Percentiles rank a stretch among this genome's conserved stretches.
phyloP scores from a whole-genome alignment of 2,329 filamentous ascomycete genomes.

The Fusarium napiforme region DNA sequence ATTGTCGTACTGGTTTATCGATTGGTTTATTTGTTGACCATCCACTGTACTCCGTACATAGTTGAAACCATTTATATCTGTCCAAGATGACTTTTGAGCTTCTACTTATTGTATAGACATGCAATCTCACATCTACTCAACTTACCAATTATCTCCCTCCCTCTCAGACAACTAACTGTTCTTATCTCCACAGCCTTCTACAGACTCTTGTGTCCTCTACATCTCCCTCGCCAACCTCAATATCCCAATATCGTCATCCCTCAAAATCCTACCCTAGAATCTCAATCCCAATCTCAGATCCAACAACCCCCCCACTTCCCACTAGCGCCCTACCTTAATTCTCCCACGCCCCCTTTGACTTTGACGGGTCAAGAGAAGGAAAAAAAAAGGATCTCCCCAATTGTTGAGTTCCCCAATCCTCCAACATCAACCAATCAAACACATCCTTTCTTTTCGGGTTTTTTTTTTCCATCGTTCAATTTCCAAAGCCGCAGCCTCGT shows the following conservation, averaged over 20 bases:
- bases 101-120: not conserved
- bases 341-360: constrained; percentile 20
- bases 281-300: constrained; percentile 8
- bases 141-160: not conserved
- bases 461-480: constrained; percentile 9
- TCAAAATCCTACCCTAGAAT: too few relatives aligned
- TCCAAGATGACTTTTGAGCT: not conserved
- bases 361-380: not conserved
- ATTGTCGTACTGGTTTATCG: accelerated
- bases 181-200: too few relatives aligned
- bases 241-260: too few relatives aligned
- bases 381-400: constrained; percentile 41
- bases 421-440: constrained; percentile 30
- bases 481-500: constrained; percentile 41
- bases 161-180: too few relatives aligned
- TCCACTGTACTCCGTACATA: too few relatives aligned
- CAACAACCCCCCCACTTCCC: constrained; percentile 28
- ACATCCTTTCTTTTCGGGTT: not conserved
- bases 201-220: too few relatives aligned
- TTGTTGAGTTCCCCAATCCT: constrained; percentile 47
- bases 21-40: not conserved
- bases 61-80: not conserved
- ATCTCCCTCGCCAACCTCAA: not conserved
- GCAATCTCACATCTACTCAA: not conserved
- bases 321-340: constrained; percentile 40